Base-by-base conservation (phyloP, 2,329 filamentous ascomycete genomes). In the Penicillium sp. region DNA sequence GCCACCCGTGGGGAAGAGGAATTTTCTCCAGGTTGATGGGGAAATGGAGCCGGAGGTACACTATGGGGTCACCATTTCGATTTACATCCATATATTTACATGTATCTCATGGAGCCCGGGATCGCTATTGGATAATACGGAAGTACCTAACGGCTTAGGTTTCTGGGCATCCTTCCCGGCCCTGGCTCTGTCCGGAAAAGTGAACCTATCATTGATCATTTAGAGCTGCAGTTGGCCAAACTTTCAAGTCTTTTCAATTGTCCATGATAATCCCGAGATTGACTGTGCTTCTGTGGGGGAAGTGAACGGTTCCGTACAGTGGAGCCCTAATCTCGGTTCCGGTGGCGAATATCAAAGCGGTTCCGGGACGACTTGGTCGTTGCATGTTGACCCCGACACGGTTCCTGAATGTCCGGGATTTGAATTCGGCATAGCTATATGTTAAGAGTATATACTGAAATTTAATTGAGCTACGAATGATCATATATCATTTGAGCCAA, bases 1-100 rank as follows among this genome's bases (percentile, higher is more conserved):
- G 7, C 44, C 33, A 21, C 50, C 55, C 58, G 43, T 48, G 57
- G 53, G 60, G 63, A 56, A 60, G n/a, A 31, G 29, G 15, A 49
- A 41, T 29, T 51, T 61, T 58, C 60, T 58, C 61, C 61, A 61
- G 29, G 39, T 41, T 55, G n/a, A 31, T 29, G 40, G 59, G 36
- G 41, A 27, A 46, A 49, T 46, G 27, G 27, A 51, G n/a, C 21
- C 21, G 16, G 25, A 33, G n/a, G 16, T 23, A 53, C 41, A 21
- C 11, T 5, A 48, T 33, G 51, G 50, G n/a, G 21, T 47, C 36
- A 23, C n/a, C 31, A 38, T 16, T 13, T 33, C 2, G 13, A 10
- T 15, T 19, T 46, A 5, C 34, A 19, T 27, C 29, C 31, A 29
- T 38, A 19, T 23, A 6, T 29, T 31, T 52, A 5, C 31, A n/a